phyloP scores from a whole-genome alignment of 495 filamentous ascomycete species.

The Hypoxylon perforatum region DNA sequence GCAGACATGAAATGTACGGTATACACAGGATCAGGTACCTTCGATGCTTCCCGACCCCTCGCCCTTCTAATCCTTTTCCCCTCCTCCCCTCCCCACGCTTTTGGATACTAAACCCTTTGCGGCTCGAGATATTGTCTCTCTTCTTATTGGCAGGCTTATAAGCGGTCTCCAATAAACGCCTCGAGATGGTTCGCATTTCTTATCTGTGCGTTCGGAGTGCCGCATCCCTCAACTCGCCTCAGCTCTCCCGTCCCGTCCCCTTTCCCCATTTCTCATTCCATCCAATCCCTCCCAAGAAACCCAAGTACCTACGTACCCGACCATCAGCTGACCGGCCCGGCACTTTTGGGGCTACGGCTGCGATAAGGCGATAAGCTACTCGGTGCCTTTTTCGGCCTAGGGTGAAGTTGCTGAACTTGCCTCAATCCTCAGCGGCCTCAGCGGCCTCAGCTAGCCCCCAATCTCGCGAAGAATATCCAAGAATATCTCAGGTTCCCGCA shows the following conservation, averaged over 20 bases:
- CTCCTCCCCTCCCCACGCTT: constrained; percentile 5
- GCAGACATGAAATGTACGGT: neutral
- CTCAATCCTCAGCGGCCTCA: constrained; percentile 39
- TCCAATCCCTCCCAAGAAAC: constrained; percentile 1
- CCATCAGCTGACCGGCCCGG: constrained; percentile 10
- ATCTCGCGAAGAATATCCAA: constrained; percentile 6
- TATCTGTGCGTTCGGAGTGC: constrained; percentile 41
- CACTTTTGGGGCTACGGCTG: constrained; percentile 23
- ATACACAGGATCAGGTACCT: neutral
- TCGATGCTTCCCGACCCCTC: neutral
- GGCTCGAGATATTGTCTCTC: constrained; percentile 19
- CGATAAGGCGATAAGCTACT: constrained; percentile 35
- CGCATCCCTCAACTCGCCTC: constrained; percentile 21
- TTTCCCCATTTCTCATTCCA: neutral
- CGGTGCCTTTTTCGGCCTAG: constrained; percentile 21
- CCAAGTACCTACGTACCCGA: constrained; percentile 1
- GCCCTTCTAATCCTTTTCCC: neutral
- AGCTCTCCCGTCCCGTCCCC: constrained; percentile 18
- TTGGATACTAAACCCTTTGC: constrained; percentile 23
- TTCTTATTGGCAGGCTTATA: constrained; percentile 24
- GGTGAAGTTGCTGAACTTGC: constrained; percentile 44
- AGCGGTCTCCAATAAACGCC: constrained; percentile 20
- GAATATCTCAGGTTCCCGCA: constrained; percentile 20
- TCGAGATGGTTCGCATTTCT: constrained; percentile 35
- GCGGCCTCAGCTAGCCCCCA: constrained; percentile 48